Evolutionary conservation across 345 rosid species (phyloP).

Genomic region (Orychophragmus violaceus): DNA sequence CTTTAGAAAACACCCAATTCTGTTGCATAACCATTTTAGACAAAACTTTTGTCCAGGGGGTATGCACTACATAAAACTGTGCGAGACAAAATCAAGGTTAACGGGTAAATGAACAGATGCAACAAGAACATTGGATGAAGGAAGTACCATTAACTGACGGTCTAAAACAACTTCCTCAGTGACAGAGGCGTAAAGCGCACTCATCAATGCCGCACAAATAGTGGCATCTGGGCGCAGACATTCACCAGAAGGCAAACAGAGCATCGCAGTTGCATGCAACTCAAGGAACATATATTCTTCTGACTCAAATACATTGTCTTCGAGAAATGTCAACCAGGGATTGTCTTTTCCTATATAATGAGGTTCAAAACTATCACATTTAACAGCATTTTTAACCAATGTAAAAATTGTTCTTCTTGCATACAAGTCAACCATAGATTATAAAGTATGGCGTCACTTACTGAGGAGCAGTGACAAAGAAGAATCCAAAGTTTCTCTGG

Average conservation of each 20-base stretch:
- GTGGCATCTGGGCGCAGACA: slow-evolving; percentile 83
- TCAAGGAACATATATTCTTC: slow-evolving; percentile 58
- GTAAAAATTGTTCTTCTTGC: not conserved
- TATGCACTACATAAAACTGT: not conserved
- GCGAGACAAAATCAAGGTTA: not conserved
- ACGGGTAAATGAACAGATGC: not conserved
- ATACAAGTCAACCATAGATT: not conserved
- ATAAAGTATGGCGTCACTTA: slow-evolving; percentile 34
- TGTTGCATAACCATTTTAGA: slow-evolving; percentile 3
- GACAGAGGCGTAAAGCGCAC: slow-evolving; percentile 81
- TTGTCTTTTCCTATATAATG: slow-evolving; percentile 49
- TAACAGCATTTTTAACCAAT: not conserved
- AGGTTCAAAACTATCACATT: slow-evolving; percentile 19
- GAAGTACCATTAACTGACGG: slow-evolving; percentile 75
- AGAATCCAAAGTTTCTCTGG: slow-evolving; percentile 57
- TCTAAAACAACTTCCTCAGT: slow-evolving; percentile 71
- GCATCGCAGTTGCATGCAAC: slow-evolving; percentile 83
- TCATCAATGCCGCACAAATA: slow-evolving; percentile 80
- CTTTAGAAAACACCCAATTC: not conserved
- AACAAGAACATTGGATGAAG: not conserved
- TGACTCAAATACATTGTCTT: slow-evolving; percentile 50
- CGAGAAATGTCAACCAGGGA: slow-evolving; percentile 67
- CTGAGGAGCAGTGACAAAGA: slow-evolving; percentile 62
- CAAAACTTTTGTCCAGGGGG: not conserved
- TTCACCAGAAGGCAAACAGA: slow-evolving; percentile 94